A percentile compares a stretch with the other conserved stretches of the same genome.
These are phyloP conservation scores for Neonectria faginata DNA, from an alignment of 2,329 filamentous ascomycete species.

Conservation along the genomic window DNA sequence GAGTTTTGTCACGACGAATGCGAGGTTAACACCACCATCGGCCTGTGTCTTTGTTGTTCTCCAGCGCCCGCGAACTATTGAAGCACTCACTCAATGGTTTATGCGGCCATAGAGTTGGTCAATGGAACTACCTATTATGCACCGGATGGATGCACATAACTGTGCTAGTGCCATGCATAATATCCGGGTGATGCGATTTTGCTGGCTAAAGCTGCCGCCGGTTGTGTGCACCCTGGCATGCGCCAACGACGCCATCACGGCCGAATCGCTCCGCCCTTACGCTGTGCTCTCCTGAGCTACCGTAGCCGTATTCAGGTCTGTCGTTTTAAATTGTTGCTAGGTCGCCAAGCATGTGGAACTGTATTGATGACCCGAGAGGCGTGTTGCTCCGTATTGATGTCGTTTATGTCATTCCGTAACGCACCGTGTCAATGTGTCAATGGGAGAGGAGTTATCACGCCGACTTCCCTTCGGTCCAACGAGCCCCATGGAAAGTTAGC, in stretches of 20 bases:
- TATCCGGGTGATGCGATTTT: background rate
- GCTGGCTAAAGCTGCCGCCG: background rate
- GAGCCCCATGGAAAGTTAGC: background rate
- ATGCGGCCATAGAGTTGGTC: background rate
- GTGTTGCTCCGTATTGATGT: background rate
- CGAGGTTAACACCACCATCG: background rate
- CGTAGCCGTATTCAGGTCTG: background rate
- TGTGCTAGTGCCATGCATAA: background rate
- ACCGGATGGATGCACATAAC: background rate
- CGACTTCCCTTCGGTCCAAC: background rate
- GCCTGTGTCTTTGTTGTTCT: background rate
- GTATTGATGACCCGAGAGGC: background rate
- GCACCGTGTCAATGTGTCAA: background rate
- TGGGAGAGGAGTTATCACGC: background rate
- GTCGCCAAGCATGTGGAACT: background rate
- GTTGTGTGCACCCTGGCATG: background rate
- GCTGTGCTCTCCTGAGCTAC: conserved; percentile 2
- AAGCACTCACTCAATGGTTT: background rate
- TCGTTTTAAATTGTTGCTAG: background rate
- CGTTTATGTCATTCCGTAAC: background rate
- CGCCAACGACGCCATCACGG: conserved; percentile 6
- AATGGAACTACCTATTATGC: background rate
- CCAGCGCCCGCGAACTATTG: background rate
- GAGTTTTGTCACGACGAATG: background rate
- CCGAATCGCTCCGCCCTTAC: background rate